These are phyloP conservation scores for Crithidia bombi DNA, from an alignment of 208 protist genomes.

Conservation along the genomic window DNA sequence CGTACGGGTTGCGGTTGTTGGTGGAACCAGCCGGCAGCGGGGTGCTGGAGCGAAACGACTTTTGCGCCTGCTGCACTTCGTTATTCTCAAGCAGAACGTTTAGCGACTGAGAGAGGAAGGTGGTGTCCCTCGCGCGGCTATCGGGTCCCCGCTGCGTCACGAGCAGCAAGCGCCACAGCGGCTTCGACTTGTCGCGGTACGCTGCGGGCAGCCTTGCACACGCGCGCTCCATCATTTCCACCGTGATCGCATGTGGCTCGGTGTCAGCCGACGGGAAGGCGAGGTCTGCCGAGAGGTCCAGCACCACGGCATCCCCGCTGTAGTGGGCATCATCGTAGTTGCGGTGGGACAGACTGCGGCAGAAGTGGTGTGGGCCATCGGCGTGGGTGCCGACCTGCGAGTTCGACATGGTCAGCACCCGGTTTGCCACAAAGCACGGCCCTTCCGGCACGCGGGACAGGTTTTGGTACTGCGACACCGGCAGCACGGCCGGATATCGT, in stretches of 20 bases:
- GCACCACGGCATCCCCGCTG: slow-evolving; percentile 58
- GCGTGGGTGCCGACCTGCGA: slow-evolving; percentile 81
- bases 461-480: slow-evolving; percentile 48
- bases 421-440: slow-evolving; percentile 61
- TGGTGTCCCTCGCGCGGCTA: neutral
- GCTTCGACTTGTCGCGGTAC: slow-evolving; percentile 14
- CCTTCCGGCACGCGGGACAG: slow-evolving; percentile 37
- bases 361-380: slow-evolving; percentile 72
- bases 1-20: slow-evolving; percentile 37
- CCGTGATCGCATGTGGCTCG: slow-evolving; percentile 41
- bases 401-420: slow-evolving; percentile 62
- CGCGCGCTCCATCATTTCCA: slow-evolving; percentile 41
- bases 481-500: slow-evolving; percentile 30
- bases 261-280: slow-evolving; percentile 1
- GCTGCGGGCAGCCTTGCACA: slow-evolving; percentile 21
- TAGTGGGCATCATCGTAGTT: slow-evolving; percentile 71
- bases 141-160: slow-evolving; percentile 36
- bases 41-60: neutral
- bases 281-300: slow-evolving; percentile 53
- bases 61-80: slow-evolving; percentile 4
- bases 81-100: slow-evolving; percentile 4
- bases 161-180: slow-evolving; percentile 59
- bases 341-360: slow-evolving; percentile 26
- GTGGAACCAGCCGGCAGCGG: slow-evolving; percentile 2
- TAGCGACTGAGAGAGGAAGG: neutral